Base-by-base conservation (phyloP, 345 rosid species). In the Eutrema heterophyllum region DNA sequence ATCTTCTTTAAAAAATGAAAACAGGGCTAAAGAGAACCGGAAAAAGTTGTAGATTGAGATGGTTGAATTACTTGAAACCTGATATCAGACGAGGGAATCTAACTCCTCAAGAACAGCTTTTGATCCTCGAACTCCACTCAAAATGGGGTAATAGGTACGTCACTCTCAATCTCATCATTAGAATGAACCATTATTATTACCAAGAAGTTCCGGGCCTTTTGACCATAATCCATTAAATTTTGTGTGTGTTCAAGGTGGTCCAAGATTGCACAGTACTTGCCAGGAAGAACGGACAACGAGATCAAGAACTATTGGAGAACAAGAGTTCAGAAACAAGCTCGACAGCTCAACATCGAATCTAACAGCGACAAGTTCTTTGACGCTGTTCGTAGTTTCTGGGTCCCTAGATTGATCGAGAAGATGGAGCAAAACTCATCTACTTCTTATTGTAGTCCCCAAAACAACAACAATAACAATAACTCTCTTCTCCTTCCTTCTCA, bases 281-380 rank as follows among this genome's bases (percentile, higher is more conserved):
- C 98, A 0, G 98, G 98, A 54, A 85, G 97, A 80, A 93, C 98
- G 1, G 98, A 93, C 64, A 93, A 93, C 24, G 97, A 91, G 72
- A 91, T 93, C 65, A 93, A 93, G 86, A 91, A 93, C 67, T 93
- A 93, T 21, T 93, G 98, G 97, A 89, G 98, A 81, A 93, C 98
- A 7, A 73, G 98, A 68, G 98, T 93, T 65, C 97, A 91, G 54
- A 93, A 88, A 65, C 97, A 90, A 72, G 98, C 97, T 40, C 80
- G 87, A 39, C 94, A 91, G 41, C 89, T 93, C 30, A 89, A 89
- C 57, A 76, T 91, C 12, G 97, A 91, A 64, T 84, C 96, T 26
- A 81, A 88, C 54, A 93, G 98, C 79, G 74, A 78, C 72, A 78
- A 79, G 41, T 93, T 93, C 78, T 81, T 87, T 39, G 94, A 89